phyloP scores from a whole-genome alignment of 371 early-diverging fungal genomes.

The Syncephalastrum contaminatum region DNA sequence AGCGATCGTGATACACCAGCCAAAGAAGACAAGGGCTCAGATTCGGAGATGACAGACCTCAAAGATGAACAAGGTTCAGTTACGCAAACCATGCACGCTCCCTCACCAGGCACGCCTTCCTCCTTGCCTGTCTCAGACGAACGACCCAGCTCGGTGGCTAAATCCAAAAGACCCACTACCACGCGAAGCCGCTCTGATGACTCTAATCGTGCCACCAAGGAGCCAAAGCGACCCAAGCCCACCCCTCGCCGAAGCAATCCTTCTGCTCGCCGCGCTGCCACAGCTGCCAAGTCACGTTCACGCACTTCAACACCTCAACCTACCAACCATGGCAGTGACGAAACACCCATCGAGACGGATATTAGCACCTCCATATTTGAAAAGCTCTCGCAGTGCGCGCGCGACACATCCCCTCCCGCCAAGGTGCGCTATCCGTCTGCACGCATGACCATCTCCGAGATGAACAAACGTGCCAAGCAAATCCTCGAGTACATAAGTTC shows the following conservation, averaged over 20 bases:
- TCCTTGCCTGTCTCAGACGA: too few species aligned
- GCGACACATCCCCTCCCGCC: slow-evolving; percentile 46
- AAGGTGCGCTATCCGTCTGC: slow-evolving; percentile 51
- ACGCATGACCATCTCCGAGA: slow-evolving; percentile 55
- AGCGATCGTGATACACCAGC: not conserved
- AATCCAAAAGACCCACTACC: too few species aligned
- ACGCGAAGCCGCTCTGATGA: too few species aligned
- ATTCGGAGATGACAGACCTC: too few species aligned
- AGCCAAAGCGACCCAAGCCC: too few species aligned
- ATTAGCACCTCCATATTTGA: slow-evolving; percentile 11
- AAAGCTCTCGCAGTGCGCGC: slow-evolving; percentile 12
- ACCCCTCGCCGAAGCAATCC: too few species aligned
- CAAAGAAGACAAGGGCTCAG: too few species aligned
- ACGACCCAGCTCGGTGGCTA: too few species aligned
- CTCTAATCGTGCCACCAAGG: too few species aligned
- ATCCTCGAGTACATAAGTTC: slow-evolving; percentile 58
- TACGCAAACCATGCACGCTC: too few species aligned
- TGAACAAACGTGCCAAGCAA: slow-evolving; percentile 59
- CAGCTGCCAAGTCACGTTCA: slow-evolving; percentile 11
- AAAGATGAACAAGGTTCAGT: too few species aligned
- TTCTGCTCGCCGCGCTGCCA: slow-evolving; percentile 11
- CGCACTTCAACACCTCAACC: slow-evolving; percentile 26
- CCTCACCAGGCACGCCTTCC: too few species aligned
- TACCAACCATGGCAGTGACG: not conserved
- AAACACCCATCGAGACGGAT: slow-evolving; percentile 1